Base-by-base conservation (phyloP, 371 early-diverging fungal species). In the Mortierella sp. region DNA sequence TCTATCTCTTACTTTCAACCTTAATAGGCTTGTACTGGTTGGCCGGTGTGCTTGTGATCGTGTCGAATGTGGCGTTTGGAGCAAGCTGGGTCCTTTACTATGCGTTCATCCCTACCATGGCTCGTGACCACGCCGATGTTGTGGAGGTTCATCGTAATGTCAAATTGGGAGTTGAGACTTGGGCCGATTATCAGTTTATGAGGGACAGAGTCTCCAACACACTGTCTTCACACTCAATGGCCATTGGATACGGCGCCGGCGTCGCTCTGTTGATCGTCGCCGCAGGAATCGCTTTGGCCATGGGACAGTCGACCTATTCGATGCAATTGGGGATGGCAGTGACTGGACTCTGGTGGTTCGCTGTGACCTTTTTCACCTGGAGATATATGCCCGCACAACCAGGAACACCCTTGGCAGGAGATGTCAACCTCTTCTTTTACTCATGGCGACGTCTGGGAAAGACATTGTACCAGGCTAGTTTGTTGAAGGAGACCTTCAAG, bases 51-150 rank as follows among this genome's bases (percentile, higher is more conserved):
- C 57, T 87, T 28, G 71, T 74, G 51, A 86, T 84, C 43, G 29
- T 87, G 48, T 81, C 75, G 11, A 86, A 84, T 57, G 77, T 87
- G n/a, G 68, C 74, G 15, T 86, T 82, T 68, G 86, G 88, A 5
- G 84, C 83, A 18, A 75, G 85, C 18, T 84, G 72, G 64, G 89
- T 90, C 16, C 85, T 88, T 53, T 85, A 85, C 62, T 85, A 88
- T 46, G 85, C 89, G 14, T 90, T 84, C 70, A 81, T 92, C 60
- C 90, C 90, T 15, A 70, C 86, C 16, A 60, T 89, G 29, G 75
- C 85, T 2, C 80, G 85, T 44, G 81, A 85, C 59, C 84, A 86
- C 56, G 81, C 83, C 37, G 70, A 83, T 16, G 84, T 83, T 3
- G 55, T 82, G 14, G 66, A 67, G n/a, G 53, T 58, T 29, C 61